Percentiles rank a stretch among this genome's conserved stretches.
Conservation (phyloP, 805 yeast genomes). For the Wickerhamomyces rabaulensis region DNA sequence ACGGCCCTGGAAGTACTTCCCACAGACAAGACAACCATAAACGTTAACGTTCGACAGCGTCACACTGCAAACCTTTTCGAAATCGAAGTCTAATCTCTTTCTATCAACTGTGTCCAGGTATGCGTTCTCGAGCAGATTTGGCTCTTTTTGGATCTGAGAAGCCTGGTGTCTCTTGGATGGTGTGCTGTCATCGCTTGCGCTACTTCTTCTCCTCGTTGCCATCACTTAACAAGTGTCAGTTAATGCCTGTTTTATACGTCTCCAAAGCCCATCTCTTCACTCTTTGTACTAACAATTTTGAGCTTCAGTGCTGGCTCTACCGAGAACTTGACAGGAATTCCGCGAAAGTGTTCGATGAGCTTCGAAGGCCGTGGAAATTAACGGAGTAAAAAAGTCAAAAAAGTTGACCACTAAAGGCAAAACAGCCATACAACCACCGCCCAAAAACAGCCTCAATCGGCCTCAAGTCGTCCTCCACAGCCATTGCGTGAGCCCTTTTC, state of each 20-base stretch:
- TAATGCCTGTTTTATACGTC: too few relatives aligned
- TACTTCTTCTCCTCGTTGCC: not conserved
- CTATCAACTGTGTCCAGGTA: constrained; percentile 27
- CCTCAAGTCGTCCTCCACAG: not conserved
- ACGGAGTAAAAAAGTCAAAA: not conserved
- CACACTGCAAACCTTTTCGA: constrained; percentile 60
- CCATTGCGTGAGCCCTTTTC: not conserved
- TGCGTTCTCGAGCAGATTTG: constrained; percentile 6
- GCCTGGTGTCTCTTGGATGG: not conserved
- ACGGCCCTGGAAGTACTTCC: constrained; percentile 68
- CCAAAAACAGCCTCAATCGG: not conserved
- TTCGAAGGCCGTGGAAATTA: not conserved
- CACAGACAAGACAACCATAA: constrained; percentile 71
- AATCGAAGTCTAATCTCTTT: constrained; percentile 55
- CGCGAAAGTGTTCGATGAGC: not conserved
- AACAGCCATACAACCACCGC: not conserved
- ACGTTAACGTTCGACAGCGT: constrained; percentile 57
- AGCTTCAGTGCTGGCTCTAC: not conserved
- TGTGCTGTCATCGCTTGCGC: not conserved
- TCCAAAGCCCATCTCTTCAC: too few relatives aligned
- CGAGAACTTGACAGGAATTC: not conserved
- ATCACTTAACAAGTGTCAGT: too few relatives aligned
- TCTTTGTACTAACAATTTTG: too few relatives aligned
- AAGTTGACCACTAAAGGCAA: not conserved
- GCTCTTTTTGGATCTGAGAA: not conserved